Conservation (phyloP, 345 rosid genomes). For the Stellera chamaejasme region DNA sequence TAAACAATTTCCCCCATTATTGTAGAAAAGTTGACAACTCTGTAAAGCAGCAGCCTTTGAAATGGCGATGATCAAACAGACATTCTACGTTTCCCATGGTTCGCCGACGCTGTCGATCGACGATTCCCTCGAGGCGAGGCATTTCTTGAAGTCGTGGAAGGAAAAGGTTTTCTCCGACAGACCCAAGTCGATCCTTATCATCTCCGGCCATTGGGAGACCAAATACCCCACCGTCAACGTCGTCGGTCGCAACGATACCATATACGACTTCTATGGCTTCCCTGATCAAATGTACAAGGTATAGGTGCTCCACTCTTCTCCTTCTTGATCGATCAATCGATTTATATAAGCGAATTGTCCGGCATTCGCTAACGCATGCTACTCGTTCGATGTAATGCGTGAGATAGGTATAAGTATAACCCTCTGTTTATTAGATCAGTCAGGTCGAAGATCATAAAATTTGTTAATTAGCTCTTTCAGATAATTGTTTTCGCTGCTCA, state of each 20-base stretch:
- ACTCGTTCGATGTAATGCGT: too few species aligned
- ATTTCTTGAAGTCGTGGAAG: constrained; percentile 65
- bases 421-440: too few species aligned
- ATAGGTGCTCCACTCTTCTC: background rate
- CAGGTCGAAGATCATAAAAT: too few species aligned
- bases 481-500: too few species aligned
- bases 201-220: constrained; percentile 96
- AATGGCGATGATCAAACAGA: constrained; percentile 23
- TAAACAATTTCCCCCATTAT: too few species aligned
- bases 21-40: too few species aligned
- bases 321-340: background rate
- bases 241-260: constrained; percentile 46
- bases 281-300: constrained; percentile 82
- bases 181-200: constrained; percentile 63
- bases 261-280: constrained; percentile 75
- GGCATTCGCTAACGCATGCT: too few species aligned
- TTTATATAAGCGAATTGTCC: too few species aligned
- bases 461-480: too few species aligned
- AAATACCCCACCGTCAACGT: constrained; percentile 51
- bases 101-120: constrained; percentile 75
- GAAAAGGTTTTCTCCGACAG: constrained; percentile 21
- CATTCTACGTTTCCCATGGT: constrained; percentile 75
- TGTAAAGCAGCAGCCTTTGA: too few species aligned
- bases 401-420: too few species aligned
- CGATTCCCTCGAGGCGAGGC: constrained; percentile 54